Evolutionary conservation across 306 rosid species (phyloP).

Genomic region (Quercus mongolica): DNA sequence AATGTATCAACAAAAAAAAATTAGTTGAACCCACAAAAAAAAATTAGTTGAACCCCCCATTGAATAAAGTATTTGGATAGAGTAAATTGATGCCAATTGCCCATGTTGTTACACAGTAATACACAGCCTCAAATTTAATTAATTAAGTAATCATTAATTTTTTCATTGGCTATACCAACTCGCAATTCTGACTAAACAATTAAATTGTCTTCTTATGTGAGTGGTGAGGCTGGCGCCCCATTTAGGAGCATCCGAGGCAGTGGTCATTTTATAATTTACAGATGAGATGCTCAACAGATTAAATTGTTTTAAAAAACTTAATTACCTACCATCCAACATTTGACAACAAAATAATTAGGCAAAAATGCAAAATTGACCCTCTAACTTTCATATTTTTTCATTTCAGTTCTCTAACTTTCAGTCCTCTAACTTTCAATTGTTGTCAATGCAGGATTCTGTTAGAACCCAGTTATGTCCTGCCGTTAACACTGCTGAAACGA

Average conservation of each 20-base stretch:
- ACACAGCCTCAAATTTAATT: background rate
- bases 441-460: too few relatives aligned
- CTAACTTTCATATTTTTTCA: too few relatives aligned
- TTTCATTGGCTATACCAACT: slow-evolving; percentile 33
- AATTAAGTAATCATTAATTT: slow-evolving; percentile 12
- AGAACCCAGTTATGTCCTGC: too few relatives aligned
- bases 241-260: slow-evolving; percentile 54
- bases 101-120: background rate
- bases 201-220: slow-evolving; percentile 41
- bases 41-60: background rate
- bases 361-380: too few relatives aligned
- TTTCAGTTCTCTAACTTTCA: too few relatives aligned
- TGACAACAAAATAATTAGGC: background rate
- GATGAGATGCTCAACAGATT: slow-evolving; percentile 3
- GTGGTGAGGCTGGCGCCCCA: slow-evolving; percentile 32
- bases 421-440: too few relatives aligned
- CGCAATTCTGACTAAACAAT: slow-evolving; percentile 23
- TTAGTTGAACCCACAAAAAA: background rate
- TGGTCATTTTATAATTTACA: slow-evolving; percentile 4
- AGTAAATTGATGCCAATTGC: background rate
- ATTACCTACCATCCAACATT: background rate
- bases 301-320: background rate
- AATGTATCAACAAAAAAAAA: too few relatives aligned
- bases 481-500: too few relatives aligned
- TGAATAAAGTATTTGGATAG: background rate